Percentiles rank a stretch among this genome's conserved stretches.
Conservation (phyloP, 2,329 filamentous ascomycete species). For the Exutisphaerella laricina region DNA sequence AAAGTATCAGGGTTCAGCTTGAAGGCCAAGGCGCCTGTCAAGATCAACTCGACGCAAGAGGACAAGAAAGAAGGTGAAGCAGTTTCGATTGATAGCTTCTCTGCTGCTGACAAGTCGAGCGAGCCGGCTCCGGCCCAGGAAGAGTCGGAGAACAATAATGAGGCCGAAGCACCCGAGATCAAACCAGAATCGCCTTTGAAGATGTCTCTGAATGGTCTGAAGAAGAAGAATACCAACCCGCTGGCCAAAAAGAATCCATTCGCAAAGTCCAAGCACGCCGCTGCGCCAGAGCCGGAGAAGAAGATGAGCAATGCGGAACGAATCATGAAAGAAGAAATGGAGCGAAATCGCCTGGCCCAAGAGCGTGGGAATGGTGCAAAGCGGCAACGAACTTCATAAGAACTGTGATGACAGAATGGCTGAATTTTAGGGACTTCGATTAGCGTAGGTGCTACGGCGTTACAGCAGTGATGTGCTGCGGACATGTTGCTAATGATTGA, state of each 20-base stretch:
- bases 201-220: constrained; percentile 61
- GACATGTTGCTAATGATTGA: no score
- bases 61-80: constrained; percentile 19
- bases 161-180: constrained; percentile 20
- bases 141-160: constrained; percentile 8
- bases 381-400: constrained; percentile 15
- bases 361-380: constrained; percentile 22
- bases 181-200: constrained; percentile 34
- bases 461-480: no score
- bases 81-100: constrained; percentile 29
- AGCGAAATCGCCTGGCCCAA: constrained; percentile 36
- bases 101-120: constrained; percentile 19
- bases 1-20: constrained; percentile 33
- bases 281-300: constrained; percentile 57
- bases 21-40: constrained; percentile 25
- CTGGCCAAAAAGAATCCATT: constrained; percentile 71
- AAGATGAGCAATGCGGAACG: constrained; percentile 84
- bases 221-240: constrained; percentile 64
- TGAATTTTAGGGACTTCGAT: constrained; percentile 1
- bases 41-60: constrained; percentile 8
- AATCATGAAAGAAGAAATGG: constrained; percentile 67
- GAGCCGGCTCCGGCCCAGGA: constrained; percentile 5
- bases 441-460: constrained; percentile 8
- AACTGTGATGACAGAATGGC: not conserved
- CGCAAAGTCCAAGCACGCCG: constrained; percentile 57